phyloP scores from a whole-genome alignment of 495 filamentous ascomycete genomes.

The Penicillium canariense region DNA sequence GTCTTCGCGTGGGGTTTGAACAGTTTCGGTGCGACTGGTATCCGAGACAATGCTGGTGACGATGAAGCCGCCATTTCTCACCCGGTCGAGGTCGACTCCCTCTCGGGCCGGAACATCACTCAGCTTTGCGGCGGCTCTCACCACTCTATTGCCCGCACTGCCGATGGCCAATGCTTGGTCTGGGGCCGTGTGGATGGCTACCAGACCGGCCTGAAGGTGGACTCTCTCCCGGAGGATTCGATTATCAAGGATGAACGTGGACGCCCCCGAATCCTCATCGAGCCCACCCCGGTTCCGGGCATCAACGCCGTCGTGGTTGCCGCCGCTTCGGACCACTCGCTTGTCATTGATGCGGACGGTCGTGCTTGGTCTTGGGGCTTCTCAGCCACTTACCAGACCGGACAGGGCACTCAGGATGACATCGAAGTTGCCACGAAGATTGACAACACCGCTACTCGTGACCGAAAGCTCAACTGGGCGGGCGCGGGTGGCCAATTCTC shows the following conservation, averaged over 20 bases:
- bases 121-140: conserved; percentile 55
- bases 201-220: conserved; percentile 55
- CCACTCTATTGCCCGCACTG: conserved; percentile 56
- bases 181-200: conserved; percentile 62
- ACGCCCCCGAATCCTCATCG: conserved; percentile 53
- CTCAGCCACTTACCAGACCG: conserved; percentile 61
- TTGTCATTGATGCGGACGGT: conserved; percentile 56
- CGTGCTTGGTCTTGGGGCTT: conserved; percentile 64
- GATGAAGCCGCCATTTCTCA: conserved; percentile 56
- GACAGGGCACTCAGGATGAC: conserved; percentile 56
- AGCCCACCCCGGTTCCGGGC: conserved; percentile 51
- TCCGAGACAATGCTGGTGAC: conserved; percentile 65
- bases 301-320: conserved; percentile 44
- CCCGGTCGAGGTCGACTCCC: conserved; percentile 58
- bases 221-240: conserved; percentile 45
- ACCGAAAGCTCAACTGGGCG: conserved; percentile 54
- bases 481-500: conserved; percentile 64
- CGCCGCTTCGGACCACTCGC: conserved; percentile 56
- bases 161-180: conserved; percentile 52
- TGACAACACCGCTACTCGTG: conserved; percentile 57
- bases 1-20: conserved; percentile 88
- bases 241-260: conserved; percentile 49
- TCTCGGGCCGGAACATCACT: conserved; percentile 46
- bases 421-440: conserved; percentile 56
- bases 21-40: conserved; percentile 78